A percentile compares a stretch with the other conserved stretches of the same genome.
These are phyloP conservation scores for Juncus effusus DNA, from an alignment of 176 grass and related monocot species.

Conservation along the genomic window DNA sequence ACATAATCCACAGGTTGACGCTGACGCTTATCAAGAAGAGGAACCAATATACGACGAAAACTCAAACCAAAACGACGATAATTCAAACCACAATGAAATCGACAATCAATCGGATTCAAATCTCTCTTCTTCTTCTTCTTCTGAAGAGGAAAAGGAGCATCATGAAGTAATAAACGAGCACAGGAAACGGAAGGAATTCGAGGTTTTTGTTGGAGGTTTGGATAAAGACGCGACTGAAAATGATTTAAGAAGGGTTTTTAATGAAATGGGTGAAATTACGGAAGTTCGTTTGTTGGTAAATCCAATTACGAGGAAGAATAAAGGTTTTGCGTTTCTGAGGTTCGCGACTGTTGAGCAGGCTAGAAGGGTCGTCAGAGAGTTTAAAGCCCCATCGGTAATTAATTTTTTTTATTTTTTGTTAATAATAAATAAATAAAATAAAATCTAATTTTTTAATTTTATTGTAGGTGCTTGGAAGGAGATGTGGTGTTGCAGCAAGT, in stretches of 20 bases:
- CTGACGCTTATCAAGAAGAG: constrained; percentile 6
- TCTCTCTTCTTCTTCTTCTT: too few relatives aligned
- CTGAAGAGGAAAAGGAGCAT: constrained; percentile 32
- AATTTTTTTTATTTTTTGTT: constrained; percentile 22
- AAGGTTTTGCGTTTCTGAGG: constrained; percentile 71
- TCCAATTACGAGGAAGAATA: constrained; percentile 57
- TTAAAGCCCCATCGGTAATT: constrained; percentile 60
- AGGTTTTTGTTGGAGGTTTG: constrained; percentile 69
- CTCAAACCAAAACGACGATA: constrained; percentile 5
- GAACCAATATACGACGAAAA: constrained; percentile 21
- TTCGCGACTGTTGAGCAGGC: constrained; percentile 61
- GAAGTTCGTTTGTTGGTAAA: constrained; percentile 64
- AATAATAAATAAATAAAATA: neutral
- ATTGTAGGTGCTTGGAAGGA: constrained; percentile 54
- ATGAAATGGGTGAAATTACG: constrained; percentile 45
- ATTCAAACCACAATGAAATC: neutral
- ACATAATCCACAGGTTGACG: constrained; percentile 15
- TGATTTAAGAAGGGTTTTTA: constrained; percentile 54
- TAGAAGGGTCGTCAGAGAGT: constrained; percentile 40
- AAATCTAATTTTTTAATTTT: neutral
- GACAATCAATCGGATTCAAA: neutral
- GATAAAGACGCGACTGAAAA: constrained; percentile 54
- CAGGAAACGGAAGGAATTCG: constrained; percentile 60
- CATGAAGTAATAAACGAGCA: constrained; percentile 53
- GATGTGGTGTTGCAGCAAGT: constrained; percentile 49